Evolutionary conservation across 352 stramenopile species (phyloP), one percentile per base, ranked within the genome.

Genomic region (Phytophthora pinifolia): DNA sequence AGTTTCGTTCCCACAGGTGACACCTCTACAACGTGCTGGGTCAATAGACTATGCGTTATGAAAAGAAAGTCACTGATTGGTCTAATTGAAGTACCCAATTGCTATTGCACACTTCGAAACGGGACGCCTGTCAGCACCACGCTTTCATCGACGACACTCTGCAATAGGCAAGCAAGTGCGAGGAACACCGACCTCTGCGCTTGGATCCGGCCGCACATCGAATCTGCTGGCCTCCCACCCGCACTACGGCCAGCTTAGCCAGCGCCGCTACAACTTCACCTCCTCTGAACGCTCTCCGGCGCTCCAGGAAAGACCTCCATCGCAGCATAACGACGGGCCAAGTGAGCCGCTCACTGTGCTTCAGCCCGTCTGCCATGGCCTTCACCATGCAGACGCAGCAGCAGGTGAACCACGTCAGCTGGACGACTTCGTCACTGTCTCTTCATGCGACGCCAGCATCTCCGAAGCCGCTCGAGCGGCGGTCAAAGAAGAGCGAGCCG

Each of bases 401-500:
- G 22, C 22, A 27, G 46, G 42, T 65, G 27, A 20, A 72, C 12
- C 36, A 38, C 27, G 42, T 66, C 18, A 52, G 67, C 22, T 66
- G 56, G 53, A 44, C 51, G 41, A 65, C 64, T 13, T 65, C 56
- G 7, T 29, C 45, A 14, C 45, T 72, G 33, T 53, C 71, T 4
- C 29, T 74, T 32, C 67, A 46, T 15, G 33, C 64, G 13, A 58
- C 58, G 27, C 45, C 59, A 8, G 32, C 34, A 13, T 59, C 58
- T 36, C 34, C 59, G 14, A 38, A 54, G 25, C 25, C 39, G n/a
- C 54, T 32, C 22, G 48, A 25, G 39, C 48, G 49, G 39, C 15
- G n/a, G 7, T 57, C 57, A 29, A 67, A 68, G 49, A 70, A 65
- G 31, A 61, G 31, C 38, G 75, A 86, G 30, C 64, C 76, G 8